Conservation (phyloP, 495 filamentous ascomycete species). For the Articulospora tetracladia region DNA sequence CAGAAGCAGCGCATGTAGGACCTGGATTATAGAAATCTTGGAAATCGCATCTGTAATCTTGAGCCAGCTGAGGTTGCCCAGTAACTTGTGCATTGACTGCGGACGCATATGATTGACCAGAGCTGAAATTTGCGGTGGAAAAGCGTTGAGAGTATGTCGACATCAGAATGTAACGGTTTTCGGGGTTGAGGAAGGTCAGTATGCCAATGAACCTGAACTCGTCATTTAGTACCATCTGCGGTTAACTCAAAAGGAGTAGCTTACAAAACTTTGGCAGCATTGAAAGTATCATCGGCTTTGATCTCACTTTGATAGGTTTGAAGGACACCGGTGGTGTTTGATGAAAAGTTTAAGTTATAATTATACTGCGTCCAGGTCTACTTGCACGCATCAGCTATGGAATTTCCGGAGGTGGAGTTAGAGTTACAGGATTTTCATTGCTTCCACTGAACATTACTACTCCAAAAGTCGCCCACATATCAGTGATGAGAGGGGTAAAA, state of each 20-base stretch:
- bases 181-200: background rate
- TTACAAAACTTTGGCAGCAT: background rate
- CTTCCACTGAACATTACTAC: background rate
- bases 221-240: too few species aligned
- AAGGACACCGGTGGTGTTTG: background rate
- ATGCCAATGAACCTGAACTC: background rate
- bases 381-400: too few species aligned
- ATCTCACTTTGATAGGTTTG: background rate
- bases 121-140: background rate
- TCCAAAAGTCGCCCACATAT: background rate
- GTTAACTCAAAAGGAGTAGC: background rate
- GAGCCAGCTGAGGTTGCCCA: background rate
- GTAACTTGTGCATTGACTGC: background rate
- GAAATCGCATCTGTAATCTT: background rate
- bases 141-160: background rate
- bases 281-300: background rate
- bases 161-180: background rate
- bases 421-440: background rate
- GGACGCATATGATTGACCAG: background rate
- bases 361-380: too few species aligned
- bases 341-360: background rate
- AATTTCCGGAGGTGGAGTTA: too few species aligned
- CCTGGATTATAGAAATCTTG: background rate
- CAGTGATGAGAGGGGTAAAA: background rate
- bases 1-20: background rate